A percentile compares a stretch with the other conserved stretches of the same genome.
phyloP scores from a whole-genome alignment of 805 yeast genomes.

The Candida chauliodis region DNA sequence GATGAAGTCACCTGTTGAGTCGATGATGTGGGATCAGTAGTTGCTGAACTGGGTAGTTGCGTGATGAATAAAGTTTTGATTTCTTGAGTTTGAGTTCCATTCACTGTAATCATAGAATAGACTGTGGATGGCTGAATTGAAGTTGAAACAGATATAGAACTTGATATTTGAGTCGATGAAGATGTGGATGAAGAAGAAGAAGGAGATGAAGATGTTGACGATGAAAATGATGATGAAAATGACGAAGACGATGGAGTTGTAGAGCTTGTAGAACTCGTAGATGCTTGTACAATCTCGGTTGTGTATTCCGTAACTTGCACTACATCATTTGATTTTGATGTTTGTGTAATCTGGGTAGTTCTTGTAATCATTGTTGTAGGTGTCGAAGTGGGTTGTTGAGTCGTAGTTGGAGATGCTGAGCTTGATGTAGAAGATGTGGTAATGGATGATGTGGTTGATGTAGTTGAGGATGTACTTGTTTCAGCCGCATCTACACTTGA shows the following conservation, averaged over 20 bases:
- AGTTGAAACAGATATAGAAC: constrained; percentile 13
- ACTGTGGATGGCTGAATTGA: constrained; percentile 27
- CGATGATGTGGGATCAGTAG: constrained; percentile 5
- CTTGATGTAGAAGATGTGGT: constrained; percentile 4
- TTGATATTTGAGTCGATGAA: constrained; percentile 12
- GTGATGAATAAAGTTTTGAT: constrained; percentile 12
- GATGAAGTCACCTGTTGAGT: not conserved
- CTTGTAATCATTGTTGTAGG: constrained; percentile 7
- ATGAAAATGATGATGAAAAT: constrained; percentile 15
- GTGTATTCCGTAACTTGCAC: constrained; percentile 3
- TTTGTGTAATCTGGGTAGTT: constrained; percentile 5
- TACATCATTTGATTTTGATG: constrained; percentile 8
- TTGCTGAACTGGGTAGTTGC: constrained; percentile 13
- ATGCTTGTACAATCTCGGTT: not conserved
- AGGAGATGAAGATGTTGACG: constrained; percentile 12
- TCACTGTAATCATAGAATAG: constrained; percentile 29
- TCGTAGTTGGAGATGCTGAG: constrained; percentile 8
- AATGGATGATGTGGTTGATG: constrained; percentile 11
- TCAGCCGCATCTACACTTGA: constrained; percentile 6
- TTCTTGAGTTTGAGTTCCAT: constrained; percentile 24
- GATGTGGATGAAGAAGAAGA: constrained; percentile 17
- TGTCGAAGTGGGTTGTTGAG: not conserved
- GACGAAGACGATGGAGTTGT: too few relatives aligned
- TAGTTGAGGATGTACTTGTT: constrained; percentile 3
- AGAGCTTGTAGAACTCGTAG: not conserved